phyloP scores from a whole-genome alignment of 2,329 filamentous ascomycete species.

The Emmonsia crescens region DNA sequence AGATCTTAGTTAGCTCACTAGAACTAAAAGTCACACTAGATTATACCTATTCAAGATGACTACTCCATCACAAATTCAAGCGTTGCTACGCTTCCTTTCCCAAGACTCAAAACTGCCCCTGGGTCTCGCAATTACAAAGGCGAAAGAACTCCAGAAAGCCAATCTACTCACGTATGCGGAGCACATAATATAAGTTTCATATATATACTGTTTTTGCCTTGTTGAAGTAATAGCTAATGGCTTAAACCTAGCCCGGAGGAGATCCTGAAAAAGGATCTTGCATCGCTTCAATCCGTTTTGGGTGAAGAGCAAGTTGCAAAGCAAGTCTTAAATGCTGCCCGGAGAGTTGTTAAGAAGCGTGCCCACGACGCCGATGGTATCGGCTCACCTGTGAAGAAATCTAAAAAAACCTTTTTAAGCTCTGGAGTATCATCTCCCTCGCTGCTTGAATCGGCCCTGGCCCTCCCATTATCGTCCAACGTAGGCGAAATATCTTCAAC shows the following conservation, averaged over 20 bases:
- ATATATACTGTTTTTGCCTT: slow-evolving; percentile 5
- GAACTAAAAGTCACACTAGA: slow-evolving; percentile 1
- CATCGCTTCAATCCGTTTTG: slow-evolving; percentile 34
- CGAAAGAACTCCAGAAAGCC: slow-evolving; percentile 43
- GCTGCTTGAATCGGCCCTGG: slow-evolving; percentile 25
- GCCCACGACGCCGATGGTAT: slow-evolving; percentile 25
- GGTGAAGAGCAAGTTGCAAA: slow-evolving; percentile 46
- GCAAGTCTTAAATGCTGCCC: slow-evolving; percentile 47
- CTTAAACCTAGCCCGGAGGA: slow-evolving; percentile 29
- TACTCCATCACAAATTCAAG: slow-evolving; percentile 25
- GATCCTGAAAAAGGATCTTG: slow-evolving; percentile 39
- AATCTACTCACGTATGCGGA: slow-evolving; percentile 31
- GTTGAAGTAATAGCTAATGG: background rate
- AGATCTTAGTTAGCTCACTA: background rate
- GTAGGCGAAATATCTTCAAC: slow-evolving; percentile 50
- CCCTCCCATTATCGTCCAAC: slow-evolving; percentile 21
- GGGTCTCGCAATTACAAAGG: slow-evolving; percentile 43
- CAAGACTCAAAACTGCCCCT: slow-evolving; percentile 48
- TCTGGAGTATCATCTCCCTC: slow-evolving; percentile 17
- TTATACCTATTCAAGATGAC: slow-evolving; percentile 10
- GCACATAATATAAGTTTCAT: slow-evolving; percentile 9
- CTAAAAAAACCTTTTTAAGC: slow-evolving; percentile 14
- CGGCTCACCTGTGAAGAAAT: slow-evolving; percentile 30
- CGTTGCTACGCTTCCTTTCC: slow-evolving; percentile 46
- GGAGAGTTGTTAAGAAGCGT: slow-evolving; percentile 47